Evolutionary conservation across 148 eudicot species (phyloP), one percentile per base, ranked within the genome.

Genomic region (Chenopodium album): DNA sequence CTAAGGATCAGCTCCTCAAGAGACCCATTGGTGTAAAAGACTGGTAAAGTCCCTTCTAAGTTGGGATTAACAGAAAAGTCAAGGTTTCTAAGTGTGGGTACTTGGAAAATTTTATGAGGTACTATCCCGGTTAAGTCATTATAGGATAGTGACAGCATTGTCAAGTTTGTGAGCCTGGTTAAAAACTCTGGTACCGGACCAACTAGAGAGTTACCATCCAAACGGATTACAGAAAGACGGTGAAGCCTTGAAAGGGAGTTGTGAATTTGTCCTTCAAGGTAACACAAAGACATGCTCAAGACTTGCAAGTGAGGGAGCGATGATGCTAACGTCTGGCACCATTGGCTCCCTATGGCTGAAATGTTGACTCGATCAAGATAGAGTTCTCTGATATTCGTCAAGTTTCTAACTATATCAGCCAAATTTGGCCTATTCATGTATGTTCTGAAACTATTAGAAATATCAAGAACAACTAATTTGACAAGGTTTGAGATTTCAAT

Each of bases 391-490:
- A 89, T 64, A 19, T 73, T 62, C 3, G 81, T 81, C 44, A 88
- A 62, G 78, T 86, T 88, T 67, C 32, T 87, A 65, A 90, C 78
- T 34, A 34, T 34, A 34, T 34, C 37, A 34, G 12, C 56, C 23
- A 89, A 56, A 76, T 75, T 72, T 2, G 85, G 88, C 29, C 52
- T 73, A 34, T 77, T 66, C 16, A 89, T 69, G 34, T 31, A 0
- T 8, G 78, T 28, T 6, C 77, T 3, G 16, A 41, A 34, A 34
- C 37, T 34, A 7, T 47, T 17, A n/a, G 60, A 90, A 59, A 90
- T 85, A 83, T 88, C 92, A 64, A 90, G 88, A 76, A 71, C 77
- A 26, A 79, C 81, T 67, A 90, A 80, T 47, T 75, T 79, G 10
- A 81, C 78, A 76, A 88, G 54, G 92, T 34, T 34, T 34, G 37